Percentiles rank a stretch among this genome's conserved stretches.
Evolutionary conservation across 768 basidiomycete species (phyloP).

Genomic region (Termitomyces sp.): DNA sequence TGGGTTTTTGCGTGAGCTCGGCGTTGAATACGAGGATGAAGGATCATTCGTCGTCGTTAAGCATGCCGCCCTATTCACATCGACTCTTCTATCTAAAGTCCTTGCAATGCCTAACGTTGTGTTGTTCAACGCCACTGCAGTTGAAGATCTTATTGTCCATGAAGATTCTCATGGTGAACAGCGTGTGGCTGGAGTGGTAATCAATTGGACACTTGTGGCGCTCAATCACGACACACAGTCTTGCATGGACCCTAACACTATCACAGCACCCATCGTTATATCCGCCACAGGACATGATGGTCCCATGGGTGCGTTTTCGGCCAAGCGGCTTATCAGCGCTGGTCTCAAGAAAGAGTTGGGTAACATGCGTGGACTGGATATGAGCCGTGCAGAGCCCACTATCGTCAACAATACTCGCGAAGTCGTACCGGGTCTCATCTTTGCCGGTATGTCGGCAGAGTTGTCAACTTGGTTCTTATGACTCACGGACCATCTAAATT

Average conservation of each 20-base stretch:
- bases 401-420: slow-evolving; percentile 76
- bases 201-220: slow-evolving; percentile 50
- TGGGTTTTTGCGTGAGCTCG: slow-evolving; percentile 62
- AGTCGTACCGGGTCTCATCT: slow-evolving; percentile 68
- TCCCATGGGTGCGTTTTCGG: slow-evolving; percentile 78
- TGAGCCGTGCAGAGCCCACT: slow-evolving; percentile 79
- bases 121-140: slow-evolving; percentile 73
- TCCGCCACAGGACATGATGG: slow-evolving; percentile 76
- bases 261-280: slow-evolving; percentile 72
- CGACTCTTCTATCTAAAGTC: slow-evolving; percentile 67
- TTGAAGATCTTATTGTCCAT: slow-evolving; percentile 75
- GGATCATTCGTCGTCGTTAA: slow-evolving; percentile 76
- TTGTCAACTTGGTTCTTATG: neutral
- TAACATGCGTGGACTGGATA: slow-evolving; percentile 77
- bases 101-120: slow-evolving; percentile 68
- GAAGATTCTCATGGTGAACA: slow-evolving; percentile 51
- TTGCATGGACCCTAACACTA: slow-evolving; percentile 76
- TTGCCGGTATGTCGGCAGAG: slow-evolving; percentile 48
- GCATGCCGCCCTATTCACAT: slow-evolving; percentile 78
- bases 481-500: neutral
- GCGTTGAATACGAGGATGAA: slow-evolving; percentile 74
- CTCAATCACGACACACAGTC: slow-evolving; percentile 72
- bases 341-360: slow-evolving; percentile 72
- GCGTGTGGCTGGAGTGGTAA: slow-evolving; percentile 45
- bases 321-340: slow-evolving; percentile 71